Conservation (phyloP, 1,139 yeast species). For the Pichia inconspicua region DNA sequence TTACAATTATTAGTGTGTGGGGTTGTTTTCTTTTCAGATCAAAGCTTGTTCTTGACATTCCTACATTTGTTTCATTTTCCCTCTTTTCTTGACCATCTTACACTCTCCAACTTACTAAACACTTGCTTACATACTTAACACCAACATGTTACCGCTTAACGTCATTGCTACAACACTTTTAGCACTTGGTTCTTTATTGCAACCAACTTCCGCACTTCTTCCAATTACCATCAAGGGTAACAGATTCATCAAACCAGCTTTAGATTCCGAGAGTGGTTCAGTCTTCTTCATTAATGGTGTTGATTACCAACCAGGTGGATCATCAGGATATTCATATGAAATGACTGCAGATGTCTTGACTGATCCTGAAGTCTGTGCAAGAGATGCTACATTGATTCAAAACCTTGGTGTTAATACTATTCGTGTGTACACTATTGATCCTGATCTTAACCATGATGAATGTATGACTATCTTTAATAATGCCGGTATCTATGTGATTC, state of each 20-base stretch:
- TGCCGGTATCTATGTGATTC: conserved; percentile 81
- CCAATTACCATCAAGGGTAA: conserved; percentile 40
- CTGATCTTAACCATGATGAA: conserved; percentile 72
- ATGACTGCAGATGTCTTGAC: conserved; percentile 63
- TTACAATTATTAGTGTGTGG: background rate
- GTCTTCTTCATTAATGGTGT: conserved; percentile 51
- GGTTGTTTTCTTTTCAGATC: background rate
- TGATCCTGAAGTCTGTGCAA: conserved; percentile 59
- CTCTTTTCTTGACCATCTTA: background rate
- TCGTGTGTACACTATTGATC: conserved; percentile 67
- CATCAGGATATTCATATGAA: conserved; percentile 47
- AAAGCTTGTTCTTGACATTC: no score
- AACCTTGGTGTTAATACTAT: conserved; percentile 64
- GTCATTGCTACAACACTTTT: conserved; percentile 3
- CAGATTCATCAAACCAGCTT: conserved; percentile 41
- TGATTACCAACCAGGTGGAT: conserved; percentile 88
- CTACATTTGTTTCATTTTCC: no score
- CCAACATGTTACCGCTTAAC: conserved; percentile 5
- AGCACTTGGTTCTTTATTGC: conserved; percentile 3
- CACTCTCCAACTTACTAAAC: background rate
- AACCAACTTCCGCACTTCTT: conserved; percentile 28
- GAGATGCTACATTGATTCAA: conserved; percentile 76
- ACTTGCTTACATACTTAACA: background rate
- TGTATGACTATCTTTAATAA: conserved; percentile 82
- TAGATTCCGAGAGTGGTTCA: conserved; percentile 35